Percentiles rank a stretch among this genome's conserved stretches.
phyloP scores from a whole-genome alignment of 306 rosid genomes.

The Ammopiptanthus mongolicus region DNA sequence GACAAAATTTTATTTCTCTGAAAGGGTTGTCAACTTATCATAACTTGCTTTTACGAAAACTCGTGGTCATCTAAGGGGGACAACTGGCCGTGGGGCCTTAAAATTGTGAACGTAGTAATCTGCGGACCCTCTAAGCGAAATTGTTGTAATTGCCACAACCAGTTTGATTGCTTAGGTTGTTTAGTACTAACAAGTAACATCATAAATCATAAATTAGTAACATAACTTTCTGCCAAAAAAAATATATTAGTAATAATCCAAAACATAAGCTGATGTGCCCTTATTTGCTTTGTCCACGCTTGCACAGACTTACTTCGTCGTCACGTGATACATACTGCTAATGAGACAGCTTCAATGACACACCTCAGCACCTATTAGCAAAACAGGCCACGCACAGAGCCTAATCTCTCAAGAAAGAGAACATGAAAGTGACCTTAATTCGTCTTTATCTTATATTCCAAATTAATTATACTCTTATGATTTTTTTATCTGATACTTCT shows the following conservation, averaged over 20 bases:
- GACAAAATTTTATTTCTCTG: neutral
- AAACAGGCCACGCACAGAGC: neutral
- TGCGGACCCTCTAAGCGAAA: neutral
- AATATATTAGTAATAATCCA: neutral
- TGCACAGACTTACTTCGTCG: neutral
- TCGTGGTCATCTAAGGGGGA: neutral
- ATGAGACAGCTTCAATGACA: neutral
- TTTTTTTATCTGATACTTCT: neutral
- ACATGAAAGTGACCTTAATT: neutral
- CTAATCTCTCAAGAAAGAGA: neutral
- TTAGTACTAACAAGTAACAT: neutral
- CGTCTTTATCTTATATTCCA: neutral
- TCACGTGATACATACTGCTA: neutral
- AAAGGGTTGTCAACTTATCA: neutral
- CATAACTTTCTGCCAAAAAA: neutral
- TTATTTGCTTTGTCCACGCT: slow-evolving; percentile 4
- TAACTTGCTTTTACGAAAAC: neutral
- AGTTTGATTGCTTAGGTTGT: neutral
- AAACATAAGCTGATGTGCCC: slow-evolving; percentile 11
- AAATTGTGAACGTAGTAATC: neutral
- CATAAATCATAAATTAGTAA: neutral
- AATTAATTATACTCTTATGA: neutral
- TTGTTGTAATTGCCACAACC: neutral
- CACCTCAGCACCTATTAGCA: neutral
- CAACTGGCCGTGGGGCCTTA: neutral